Evolutionary conservation across 1,284 basidiomycete species (phyloP), one percentile per base, ranked within the genome.

Genomic region (Grifola frondosa): DNA sequence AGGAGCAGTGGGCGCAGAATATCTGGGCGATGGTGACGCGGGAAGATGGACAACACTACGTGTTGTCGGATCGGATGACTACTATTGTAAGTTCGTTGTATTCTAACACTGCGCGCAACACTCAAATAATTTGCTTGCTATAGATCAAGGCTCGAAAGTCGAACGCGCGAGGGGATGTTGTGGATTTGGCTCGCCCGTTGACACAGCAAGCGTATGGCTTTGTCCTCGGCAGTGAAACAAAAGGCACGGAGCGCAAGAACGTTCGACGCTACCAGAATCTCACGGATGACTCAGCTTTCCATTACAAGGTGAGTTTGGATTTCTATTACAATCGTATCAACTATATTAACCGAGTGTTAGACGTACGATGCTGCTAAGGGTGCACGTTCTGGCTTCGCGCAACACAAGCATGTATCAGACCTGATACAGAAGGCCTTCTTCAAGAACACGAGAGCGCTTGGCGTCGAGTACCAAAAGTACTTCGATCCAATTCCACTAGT

Each of bases 31-130:
- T n/a, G n/a, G n/a, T n/a, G n/a, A n/a, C 37, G 2, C 32, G 16
- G 2, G 19, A 37, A 2, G 25, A 21, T 0, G 19, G 26, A 8
- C 32, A 36, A 5, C 2, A 17, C 11, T 40, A 24, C 28, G 15
- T 12, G 33, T 38, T 45, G 0, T 40, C 37, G 6, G 37, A 45
- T 8, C 37, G 44, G 0, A 45, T 45, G 44, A 45, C 37, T 3
- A 15, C 29, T 17, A 13, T 23, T 11, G 44, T 40, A 31, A 4
- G 37, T 17, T 11, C 19, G 12, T n/a, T 17, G n/a, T 31, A 12
- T 22, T 13, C 2, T 16, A 30, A 19, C 19, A 9, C 16, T 15
- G 9, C 17, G 11, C 9, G 23, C 17, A 26, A 5, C 4, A 6
- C 17, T 9, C n/a, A 25, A 13, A 19, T 13, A 19, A 6, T 19